Evolutionary conservation across 345 rosid genomes (phyloP), one percentile per base, ranked within the genome.

Genomic region (Eucalyptus tenuipes): DNA sequence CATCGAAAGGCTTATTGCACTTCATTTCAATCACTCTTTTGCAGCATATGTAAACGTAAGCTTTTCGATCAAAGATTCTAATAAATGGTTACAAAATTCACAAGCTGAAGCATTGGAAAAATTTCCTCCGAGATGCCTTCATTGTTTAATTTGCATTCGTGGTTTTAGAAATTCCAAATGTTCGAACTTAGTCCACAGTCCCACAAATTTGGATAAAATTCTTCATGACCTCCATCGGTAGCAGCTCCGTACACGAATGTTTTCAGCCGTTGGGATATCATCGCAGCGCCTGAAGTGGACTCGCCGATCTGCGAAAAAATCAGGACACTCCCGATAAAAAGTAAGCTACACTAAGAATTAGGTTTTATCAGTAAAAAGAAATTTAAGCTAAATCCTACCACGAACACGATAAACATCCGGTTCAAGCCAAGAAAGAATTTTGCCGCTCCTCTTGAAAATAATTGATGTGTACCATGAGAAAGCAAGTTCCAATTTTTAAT

Each of bases 201-300:
- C 79, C 80, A 57, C 24, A 84, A 2, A 33, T 25, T 79, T 40
- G 52, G 61, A 61, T 57, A 10, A 8, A 37, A 22, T 10, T 59
- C 75, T 57, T 61, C 50, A 9, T 27, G 47, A 57, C 61, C 79
- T 31, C 75, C 87, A 49, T 80, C 66, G 37, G 53, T 80, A 22
- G 40, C 42, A 45, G 90, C 89, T 90, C 93, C 92, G 47, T 84
- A 44, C 40, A 94, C 92, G 27, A 91, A 79, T 82, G 64, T 90
- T 50, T 89, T 92, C 90, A 94, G 47, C 80, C 93, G 92, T 88
- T 92, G 93, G 47, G 75, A 86, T 61, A 92, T 89, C 61, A 89
- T 91, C 29, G 90, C 87, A 25, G 91, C 92, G 84, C 93, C 92
- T 87, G 85, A 90, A 49, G 91, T 18, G 31, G 90, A 48, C 31